phyloP scores from a whole-genome alignment of 805 yeast species.

The Wickerhamiella azymoides region DNA sequence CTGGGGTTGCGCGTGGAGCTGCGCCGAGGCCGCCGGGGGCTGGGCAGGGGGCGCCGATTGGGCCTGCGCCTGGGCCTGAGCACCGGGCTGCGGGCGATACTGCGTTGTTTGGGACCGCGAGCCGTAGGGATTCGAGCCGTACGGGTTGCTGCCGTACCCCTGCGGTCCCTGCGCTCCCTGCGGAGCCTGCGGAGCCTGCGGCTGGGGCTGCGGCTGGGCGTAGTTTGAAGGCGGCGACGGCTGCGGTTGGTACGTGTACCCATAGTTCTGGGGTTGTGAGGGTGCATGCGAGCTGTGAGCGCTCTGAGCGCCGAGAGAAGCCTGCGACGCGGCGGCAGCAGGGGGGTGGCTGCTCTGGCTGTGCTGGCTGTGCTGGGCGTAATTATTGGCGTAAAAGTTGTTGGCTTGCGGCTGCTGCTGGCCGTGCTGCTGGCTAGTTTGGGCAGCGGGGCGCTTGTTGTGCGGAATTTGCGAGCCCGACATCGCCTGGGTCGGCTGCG shows the following conservation, averaged over 20 bases:
- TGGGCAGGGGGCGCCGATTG: too few relatives aligned
- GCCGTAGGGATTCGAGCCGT: not conserved
- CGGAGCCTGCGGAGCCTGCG: not conserved
- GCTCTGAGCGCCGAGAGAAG: not conserved
- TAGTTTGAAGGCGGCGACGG: too few relatives aligned
- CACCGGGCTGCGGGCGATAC: not conserved
- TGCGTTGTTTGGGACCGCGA: not conserved
- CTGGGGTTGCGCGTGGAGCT: not conserved
- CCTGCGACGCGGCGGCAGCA: not conserved
- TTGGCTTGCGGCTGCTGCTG: not conserved
- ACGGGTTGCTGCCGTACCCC: constrained; percentile 1
- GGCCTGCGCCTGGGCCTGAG: not conserved
- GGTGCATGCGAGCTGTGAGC: too few relatives aligned
- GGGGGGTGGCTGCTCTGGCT: too few relatives aligned
- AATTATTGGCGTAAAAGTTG: not conserved
- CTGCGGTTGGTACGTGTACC: not conserved
- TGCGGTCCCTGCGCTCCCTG: too few relatives aligned
- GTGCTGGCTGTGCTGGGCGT: constrained; percentile 7
- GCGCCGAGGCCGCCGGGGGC: too few relatives aligned
- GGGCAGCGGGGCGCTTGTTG: not conserved
- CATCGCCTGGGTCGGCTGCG: not conserved
- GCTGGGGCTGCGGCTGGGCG: not conserved
- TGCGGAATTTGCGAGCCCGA: not conserved
- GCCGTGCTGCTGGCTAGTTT: too few relatives aligned
- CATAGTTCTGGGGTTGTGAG: not conserved